Evolutionary conservation across 768 basidiomycete species (phyloP).

Genomic region (Rhodotorula toruloides): DNA sequence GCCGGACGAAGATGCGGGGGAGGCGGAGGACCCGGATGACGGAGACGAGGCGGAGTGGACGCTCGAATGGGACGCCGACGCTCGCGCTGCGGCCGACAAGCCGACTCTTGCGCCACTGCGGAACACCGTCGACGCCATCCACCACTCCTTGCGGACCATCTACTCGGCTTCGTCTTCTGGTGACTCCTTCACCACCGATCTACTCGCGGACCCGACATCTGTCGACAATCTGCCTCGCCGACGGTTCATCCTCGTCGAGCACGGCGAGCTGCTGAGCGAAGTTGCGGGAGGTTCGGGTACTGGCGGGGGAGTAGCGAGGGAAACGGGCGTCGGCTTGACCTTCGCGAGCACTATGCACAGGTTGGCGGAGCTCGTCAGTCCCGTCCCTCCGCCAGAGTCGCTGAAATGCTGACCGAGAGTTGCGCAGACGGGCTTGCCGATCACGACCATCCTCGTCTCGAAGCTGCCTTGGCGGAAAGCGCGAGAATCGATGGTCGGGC

Average conservation of each 20-base stretch:
- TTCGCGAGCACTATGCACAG: conserved; percentile 28
- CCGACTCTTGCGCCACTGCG: conserved; percentile 20
- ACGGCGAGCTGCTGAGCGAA: conserved; percentile 30
- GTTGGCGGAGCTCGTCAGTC: conserved; percentile 17
- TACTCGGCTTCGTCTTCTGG: background rate
- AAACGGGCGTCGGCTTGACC: conserved; percentile 32
- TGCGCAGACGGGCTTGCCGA: conserved; percentile 13
- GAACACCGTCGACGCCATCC: conserved; percentile 30
- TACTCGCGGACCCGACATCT: background rate
- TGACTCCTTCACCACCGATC: background rate
- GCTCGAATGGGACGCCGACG: conserved; percentile 22
- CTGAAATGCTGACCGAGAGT: too few relatives aligned
- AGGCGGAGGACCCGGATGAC: background rate
- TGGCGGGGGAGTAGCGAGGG: conserved; percentile 18
- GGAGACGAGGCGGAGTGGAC: conserved; percentile 3
- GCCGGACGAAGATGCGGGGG: background rate
- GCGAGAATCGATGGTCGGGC: conserved; percentile 34
- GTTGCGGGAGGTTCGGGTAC: conserved; percentile 9
- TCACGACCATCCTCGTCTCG: conserved; percentile 24
- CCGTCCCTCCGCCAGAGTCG: background rate
- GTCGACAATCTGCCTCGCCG: background rate
- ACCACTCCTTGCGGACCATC: conserved; percentile 19
- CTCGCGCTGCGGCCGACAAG: background rate
- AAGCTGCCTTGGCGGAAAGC: conserved; percentile 22
- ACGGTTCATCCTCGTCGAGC: conserved; percentile 26